Evolutionary conservation across 2,329 filamentous ascomycete genomes (phyloP), one percentile per base, ranked within the genome.

Genomic region (Fusarium verrucosum): DNA sequence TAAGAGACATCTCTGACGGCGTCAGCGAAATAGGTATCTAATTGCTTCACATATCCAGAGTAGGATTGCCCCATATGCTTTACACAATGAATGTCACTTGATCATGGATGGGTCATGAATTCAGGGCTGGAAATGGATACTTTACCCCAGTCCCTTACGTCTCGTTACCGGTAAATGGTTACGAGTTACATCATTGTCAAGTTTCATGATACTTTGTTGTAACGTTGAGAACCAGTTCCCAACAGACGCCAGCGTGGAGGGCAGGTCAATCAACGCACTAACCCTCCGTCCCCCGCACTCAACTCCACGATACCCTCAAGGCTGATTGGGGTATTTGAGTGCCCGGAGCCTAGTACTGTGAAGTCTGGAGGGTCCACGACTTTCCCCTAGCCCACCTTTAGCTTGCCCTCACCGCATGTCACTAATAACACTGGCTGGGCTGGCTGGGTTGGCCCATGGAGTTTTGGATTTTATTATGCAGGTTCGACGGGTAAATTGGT

Each of bases 321-420:
- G 26, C 32, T 68, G 56, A 65, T 68, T 70, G 68, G 68, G 54
- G 56, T 37, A n/a, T 14, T 17, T 42, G 38, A 54, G 49, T 55
- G 32, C 54, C 50, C n/a, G n/a, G n/a, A n/a, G n/a, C n/a, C n/a
- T n/a, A n/a, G n/a, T n/a, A n/a, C n/a, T n/a, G n/a, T n/a, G n/a
- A n/a, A n/a, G n/a, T n/a, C n/a, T 44, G 16, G 62, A 61, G 54
- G 50, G 28, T 22, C 58, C 58, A 54, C 40, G 30, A n/a, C 13
- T 32, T 16, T 52, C 37, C 57, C 58, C 53, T 25, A 45, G 17
- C 52, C 63, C 57, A 45, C 45, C 46, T 47, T 33, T 36, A 47
- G 45, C 23, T 20, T 49, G 45, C 62, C 62, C 50, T 71, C 69
- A 71, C 69, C 69, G 69, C 62, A 71, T 71, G 55, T 71, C 69